A percentile compares a stretch with the other conserved stretches of the same genome.
Conservation (phyloP, 2,329 filamentous ascomycete species). For the Sporothrix schenckii region DNA sequence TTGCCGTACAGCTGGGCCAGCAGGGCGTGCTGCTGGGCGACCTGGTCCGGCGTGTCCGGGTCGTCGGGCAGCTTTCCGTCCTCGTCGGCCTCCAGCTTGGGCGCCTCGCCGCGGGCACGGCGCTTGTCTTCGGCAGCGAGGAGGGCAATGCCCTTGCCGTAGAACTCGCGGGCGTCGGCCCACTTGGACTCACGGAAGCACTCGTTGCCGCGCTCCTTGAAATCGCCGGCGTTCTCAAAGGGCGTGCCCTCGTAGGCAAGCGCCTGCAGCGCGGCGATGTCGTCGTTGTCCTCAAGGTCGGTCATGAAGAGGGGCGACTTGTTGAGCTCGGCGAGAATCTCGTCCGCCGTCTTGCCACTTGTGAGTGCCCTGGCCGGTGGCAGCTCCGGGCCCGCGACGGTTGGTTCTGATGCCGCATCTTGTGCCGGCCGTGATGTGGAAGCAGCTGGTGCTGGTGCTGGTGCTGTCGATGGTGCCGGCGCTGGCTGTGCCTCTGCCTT, state of each 20-base stretch:
- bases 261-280: conserved; percentile 84
- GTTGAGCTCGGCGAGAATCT: conserved; percentile 61
- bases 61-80: conserved; percentile 37
- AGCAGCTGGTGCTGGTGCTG: background rate
- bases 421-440: conserved; percentile 8
- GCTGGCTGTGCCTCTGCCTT: background rate
- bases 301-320: conserved; percentile 92
- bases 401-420: background rate
- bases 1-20: conserved; percentile 83
- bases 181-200: conserved; percentile 71
- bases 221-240: conserved; percentile 77
- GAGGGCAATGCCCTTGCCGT: conserved; percentile 79
- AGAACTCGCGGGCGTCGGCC: conserved; percentile 87
- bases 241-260: conserved; percentile 91
- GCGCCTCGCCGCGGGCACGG: conserved; percentile 47
- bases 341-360: conserved; percentile 55
- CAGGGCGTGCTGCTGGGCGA: conserved; percentile 61
- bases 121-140: conserved; percentile 66
- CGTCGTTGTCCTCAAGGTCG: conserved; percentile 79
- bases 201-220: conserved; percentile 92
- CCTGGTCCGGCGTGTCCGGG: conserved; percentile 61
- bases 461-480: background rate
- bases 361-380: conserved; percentile 50
- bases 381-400: conserved; percentile 46
- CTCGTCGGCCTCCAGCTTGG: conserved; percentile 28